A percentile compares a stretch with the other conserved stretches of the same genome.
phyloP scores from a whole-genome alignment of 257 asterid species.

The Fraxinus anomala region DNA sequence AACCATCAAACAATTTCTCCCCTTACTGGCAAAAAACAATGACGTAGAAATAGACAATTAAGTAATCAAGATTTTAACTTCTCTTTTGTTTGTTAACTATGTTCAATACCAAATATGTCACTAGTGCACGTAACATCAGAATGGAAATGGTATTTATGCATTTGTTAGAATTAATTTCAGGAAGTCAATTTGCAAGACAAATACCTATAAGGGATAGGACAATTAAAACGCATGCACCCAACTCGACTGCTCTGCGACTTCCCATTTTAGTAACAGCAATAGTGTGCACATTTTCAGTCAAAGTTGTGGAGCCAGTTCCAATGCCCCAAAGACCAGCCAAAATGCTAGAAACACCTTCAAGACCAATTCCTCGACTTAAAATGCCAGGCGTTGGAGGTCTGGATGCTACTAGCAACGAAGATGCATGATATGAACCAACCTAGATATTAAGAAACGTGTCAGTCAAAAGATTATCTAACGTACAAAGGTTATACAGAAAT shows the following conservation, averaged over 20 bases:
- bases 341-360: slow-evolving; percentile 89
- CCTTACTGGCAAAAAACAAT: not conserved
- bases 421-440: slow-evolving; percentile 99
- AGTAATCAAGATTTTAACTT: not conserved
- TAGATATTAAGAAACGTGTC: slow-evolving; percentile 24
- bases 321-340: slow-evolving; percentile 99
- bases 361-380: slow-evolving; percentile 94
- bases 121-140: not conserved
- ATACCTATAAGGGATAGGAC: slow-evolving; percentile 84
- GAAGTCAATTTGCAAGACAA: slow-evolving; percentile 12
- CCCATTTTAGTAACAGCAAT: slow-evolving; percentile 99
- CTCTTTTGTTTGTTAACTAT: too few relatives aligned
- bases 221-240: slow-evolving; percentile 84
- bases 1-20: not conserved
- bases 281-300: slow-evolving; percentile 97
- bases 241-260: slow-evolving; percentile 87
- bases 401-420: slow-evolving; percentile 90
- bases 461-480: not conserved
- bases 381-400: slow-evolving; percentile 97
- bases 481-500: not conserved
- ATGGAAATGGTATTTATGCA: not conserved
- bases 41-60: not conserved
- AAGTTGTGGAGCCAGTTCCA: slow-evolving; percentile 92
- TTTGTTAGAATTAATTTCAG: not conserved
- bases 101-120: not conserved